Evolutionary conservation across 164 flowering plant genomes (phyloP).

Genomic region (Litsea cubeba): DNA sequence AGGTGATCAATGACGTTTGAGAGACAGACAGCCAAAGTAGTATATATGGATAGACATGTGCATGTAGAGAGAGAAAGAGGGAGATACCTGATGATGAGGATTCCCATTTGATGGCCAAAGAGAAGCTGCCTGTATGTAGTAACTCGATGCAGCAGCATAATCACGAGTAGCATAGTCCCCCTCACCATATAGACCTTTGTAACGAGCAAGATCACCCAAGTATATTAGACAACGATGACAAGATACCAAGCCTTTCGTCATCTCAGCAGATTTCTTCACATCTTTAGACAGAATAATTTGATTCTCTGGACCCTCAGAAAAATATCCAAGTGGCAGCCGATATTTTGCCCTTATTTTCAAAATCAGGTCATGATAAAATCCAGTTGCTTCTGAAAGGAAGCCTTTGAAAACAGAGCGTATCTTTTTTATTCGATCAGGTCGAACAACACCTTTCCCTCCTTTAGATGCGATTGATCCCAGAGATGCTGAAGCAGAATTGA

Average conservation of each 20-base stretch:
- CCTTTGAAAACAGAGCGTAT: conserved; percentile 75
- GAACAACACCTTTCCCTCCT: conserved; percentile 47
- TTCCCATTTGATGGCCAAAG: conserved; percentile 90
- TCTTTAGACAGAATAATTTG: conserved; percentile 48
- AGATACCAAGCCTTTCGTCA: conserved; percentile 74
- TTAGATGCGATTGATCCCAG: conserved; percentile 39
- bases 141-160: conserved; percentile 87
- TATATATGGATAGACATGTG: no score
- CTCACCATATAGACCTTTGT: conserved; percentile 87
- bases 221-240: conserved; percentile 96
- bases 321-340: conserved; percentile 79
- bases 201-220: conserved; percentile 94
- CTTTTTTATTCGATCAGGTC: conserved; percentile 63
- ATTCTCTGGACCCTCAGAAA: conserved; percentile 67
- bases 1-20: background rate
- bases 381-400: conserved; percentile 95
- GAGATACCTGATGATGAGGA: conserved; percentile 91
- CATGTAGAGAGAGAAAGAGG: background rate
- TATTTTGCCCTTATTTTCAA: conserved; percentile 85
- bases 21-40: no score
- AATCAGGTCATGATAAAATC: conserved; percentile 93
- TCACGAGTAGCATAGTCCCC: conserved; percentile 72
- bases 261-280: conserved; percentile 56
- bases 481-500: conserved; percentile 53
- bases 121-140: conserved; percentile 85